phyloP scores from a whole-genome alignment of 768 basidiomycete species.

The Mycena belliarum region DNA sequence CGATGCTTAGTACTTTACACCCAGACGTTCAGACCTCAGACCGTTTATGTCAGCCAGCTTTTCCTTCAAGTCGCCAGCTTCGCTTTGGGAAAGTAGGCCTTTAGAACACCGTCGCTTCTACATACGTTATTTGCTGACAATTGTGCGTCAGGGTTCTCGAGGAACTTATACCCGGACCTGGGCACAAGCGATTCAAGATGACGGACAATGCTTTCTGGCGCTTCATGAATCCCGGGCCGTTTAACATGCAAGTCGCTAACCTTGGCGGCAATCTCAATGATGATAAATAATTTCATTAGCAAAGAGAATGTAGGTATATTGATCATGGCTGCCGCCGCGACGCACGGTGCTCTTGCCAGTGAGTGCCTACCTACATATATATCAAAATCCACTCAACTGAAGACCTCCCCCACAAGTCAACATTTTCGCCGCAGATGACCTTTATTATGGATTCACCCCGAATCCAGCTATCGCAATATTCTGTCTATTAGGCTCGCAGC shows the following conservation, averaged over 20 bases:
- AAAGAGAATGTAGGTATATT: slow-evolving; percentile 49
- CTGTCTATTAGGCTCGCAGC: slow-evolving; percentile 30
- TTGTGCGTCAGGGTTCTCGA: slow-evolving; percentile 1
- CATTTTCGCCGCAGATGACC: slow-evolving; percentile 43
- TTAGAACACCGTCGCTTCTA: neutral
- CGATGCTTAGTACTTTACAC: neutral
- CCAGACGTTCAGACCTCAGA: slow-evolving; percentile 14
- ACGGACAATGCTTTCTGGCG: slow-evolving; percentile 30
- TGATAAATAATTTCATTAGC: slow-evolving; percentile 23
- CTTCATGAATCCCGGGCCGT: slow-evolving; percentile 48
- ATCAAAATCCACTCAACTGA: neutral
- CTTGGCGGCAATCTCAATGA: no score
- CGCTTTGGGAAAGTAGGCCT: slow-evolving; percentile 17
- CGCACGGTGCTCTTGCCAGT: slow-evolving; percentile 41
- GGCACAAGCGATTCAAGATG: slow-evolving; percentile 16
- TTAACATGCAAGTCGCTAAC: slow-evolving; percentile 37
- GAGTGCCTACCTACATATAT: neutral
- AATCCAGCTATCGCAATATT: slow-evolving; percentile 32
- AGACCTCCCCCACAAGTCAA: slow-evolving; percentile 28
- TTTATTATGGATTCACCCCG: slow-evolving; percentile 38
- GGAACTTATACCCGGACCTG: slow-evolving; percentile 22
- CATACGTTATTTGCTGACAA: no score
- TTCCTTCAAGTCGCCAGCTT: slow-evolving; percentile 22
- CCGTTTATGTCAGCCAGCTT: slow-evolving; percentile 23
- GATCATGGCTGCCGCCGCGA: slow-evolving; percentile 47